phyloP scores from a whole-genome alignment of 1,284 basidiomycete genomes.

The Naganishia sp. region DNA sequence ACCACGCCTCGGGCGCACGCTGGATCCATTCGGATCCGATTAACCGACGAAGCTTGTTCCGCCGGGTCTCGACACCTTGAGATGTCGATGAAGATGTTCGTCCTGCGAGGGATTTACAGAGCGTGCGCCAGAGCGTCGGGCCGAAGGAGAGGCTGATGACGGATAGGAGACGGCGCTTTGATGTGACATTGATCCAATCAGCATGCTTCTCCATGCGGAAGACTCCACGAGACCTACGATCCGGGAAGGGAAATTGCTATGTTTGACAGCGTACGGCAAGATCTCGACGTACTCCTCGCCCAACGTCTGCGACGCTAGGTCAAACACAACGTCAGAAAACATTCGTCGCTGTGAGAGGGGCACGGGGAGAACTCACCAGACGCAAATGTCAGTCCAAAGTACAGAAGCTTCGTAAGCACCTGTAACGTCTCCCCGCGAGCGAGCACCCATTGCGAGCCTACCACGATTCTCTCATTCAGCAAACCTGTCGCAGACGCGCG shows the following conservation, averaged over 20 bases:
- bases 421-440: slow-evolving; percentile 79
- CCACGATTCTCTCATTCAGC: slow-evolving; percentile 6
- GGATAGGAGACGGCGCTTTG: slow-evolving; percentile 60
- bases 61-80: neutral
- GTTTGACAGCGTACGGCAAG: slow-evolving; percentile 64
- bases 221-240: slow-evolving; percentile 1
- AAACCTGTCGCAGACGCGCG: neutral
- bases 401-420: slow-evolving; percentile 67
- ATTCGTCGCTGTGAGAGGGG: neutral
- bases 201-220: neutral
- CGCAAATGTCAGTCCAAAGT: slow-evolving; percentile 75
- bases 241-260: slow-evolving; percentile 43
- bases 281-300: slow-evolving; percentile 91
- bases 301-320: slow-evolving; percentile 71
- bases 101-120: neutral
- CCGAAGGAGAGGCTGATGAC: slow-evolving; percentile 61
- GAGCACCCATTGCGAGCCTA: slow-evolving; percentile 79
- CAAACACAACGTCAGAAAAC: slow-evolving; percentile 25
- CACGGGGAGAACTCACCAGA: slow-evolving; percentile 59
- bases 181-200: neutral
- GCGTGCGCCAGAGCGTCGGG: slow-evolving; percentile 3
- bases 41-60: slow-evolving; percentile 34
- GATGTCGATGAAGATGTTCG: neutral
- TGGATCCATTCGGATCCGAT: slow-evolving; percentile 45
- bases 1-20: slow-evolving; percentile 65